These are phyloP conservation scores for Colletotrichum sidae DNA, from an alignment of 2,329 filamentous ascomycete species.

Conservation along the genomic window DNA sequence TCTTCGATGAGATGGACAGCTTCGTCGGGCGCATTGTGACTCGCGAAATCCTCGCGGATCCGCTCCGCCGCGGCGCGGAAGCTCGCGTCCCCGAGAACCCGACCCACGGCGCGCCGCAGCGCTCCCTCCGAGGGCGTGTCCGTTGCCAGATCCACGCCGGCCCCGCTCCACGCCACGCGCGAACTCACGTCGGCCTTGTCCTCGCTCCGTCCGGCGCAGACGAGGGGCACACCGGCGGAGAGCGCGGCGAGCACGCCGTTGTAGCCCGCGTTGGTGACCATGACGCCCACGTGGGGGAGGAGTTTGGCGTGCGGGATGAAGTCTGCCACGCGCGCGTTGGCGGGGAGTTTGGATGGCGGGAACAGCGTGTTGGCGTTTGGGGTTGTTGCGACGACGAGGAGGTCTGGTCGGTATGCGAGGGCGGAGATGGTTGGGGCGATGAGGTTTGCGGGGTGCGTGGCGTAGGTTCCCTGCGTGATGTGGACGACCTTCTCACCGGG, in stretches of 20 bases:
- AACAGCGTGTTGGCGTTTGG: background rate
- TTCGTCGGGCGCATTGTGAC: conserved; percentile 3
- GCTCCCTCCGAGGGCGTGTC: conserved; percentile 27
- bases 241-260: conserved; percentile 38
- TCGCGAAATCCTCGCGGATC: background rate
- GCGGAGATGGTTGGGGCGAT: conserved; percentile 38
- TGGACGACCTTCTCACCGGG: conserved; percentile 38
- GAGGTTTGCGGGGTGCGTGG: conserved; percentile 29
- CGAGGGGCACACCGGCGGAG: conserved; percentile 39
- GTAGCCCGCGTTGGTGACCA: conserved; percentile 42
- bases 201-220: conserved; percentile 39
- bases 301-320: conserved; percentile 39
- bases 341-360: background rate
- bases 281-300: conserved; percentile 44
- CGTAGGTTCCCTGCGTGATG: conserved; percentile 40
- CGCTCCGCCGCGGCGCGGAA: conserved; percentile 2
- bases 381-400: conserved; percentile 24
- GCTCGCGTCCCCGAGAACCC: background rate
- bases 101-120: conserved; percentile 23
- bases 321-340: conserved; percentile 20
- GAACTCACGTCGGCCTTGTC: conserved; percentile 46
- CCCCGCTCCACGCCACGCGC: conserved; percentile 40
- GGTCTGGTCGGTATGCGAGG: background rate
- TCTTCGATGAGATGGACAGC: conserved; percentile 6
- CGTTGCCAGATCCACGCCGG: conserved; percentile 39